Conservation (phyloP, 805 yeast species). For the Kodamaea nitidulidarum region DNA sequence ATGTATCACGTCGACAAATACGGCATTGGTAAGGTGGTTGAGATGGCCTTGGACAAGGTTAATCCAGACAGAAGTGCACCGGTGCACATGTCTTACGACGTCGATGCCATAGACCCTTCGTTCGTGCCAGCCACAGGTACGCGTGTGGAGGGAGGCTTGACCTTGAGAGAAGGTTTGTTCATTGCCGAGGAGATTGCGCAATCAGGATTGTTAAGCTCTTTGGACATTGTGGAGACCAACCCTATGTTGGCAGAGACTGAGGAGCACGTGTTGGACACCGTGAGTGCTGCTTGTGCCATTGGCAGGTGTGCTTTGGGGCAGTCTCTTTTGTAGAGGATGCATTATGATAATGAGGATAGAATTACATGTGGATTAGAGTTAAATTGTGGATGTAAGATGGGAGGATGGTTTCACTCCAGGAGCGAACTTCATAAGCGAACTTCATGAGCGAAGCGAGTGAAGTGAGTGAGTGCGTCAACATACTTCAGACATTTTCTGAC, state of each 20-base stretch:
- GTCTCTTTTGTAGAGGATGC: conserved; percentile 52
- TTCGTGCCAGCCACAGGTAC: conserved; percentile 98
- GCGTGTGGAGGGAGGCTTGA: conserved; percentile 93
- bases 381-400: too few species aligned
- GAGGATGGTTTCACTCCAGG: too few species aligned
- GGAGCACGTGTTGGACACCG: conserved; percentile 74
- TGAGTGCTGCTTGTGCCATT: conserved; percentile 83
- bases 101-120: conserved; percentile 93
- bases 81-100: conserved; percentile 88
- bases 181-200: conserved; percentile 89
- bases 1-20: conserved; percentile 95
- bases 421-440: too few species aligned
- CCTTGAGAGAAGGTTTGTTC: conserved; percentile 90
- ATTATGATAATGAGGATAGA: neutral
- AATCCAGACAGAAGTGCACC: conserved; percentile 70
- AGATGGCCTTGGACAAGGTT: conserved; percentile 78
- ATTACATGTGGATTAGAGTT: too few species aligned
- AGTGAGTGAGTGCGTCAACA: too few species aligned
- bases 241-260: conserved; percentile 82
- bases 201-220: conserved; percentile 79
- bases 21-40: conserved; percentile 88
- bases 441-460: too few species aligned
- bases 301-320: conserved; percentile 95
- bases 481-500: too few species aligned
- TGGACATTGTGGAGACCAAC: conserved; percentile 92